Evolutionary conservation across 2,329 filamentous ascomycete genomes (phyloP).

Genomic region (Cercospora canescens): DNA sequence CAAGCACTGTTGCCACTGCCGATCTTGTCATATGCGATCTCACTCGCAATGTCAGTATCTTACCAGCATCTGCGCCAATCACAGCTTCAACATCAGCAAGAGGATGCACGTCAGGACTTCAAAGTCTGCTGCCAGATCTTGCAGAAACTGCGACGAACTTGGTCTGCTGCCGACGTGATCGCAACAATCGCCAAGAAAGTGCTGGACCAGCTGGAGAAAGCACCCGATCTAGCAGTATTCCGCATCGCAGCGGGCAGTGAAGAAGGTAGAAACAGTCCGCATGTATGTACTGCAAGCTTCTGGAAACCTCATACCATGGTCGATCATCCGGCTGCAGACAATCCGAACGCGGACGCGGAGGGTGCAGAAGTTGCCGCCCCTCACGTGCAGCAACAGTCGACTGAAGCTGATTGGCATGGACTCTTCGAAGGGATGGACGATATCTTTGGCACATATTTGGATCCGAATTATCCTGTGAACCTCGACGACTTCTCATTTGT

Average conservation of each 20-base stretch:
- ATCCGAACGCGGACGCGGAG: slow-evolving; percentile 5
- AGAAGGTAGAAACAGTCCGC: slow-evolving; percentile 17
- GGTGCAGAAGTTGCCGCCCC: neutral
- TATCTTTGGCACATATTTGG: slow-evolving; percentile 36
- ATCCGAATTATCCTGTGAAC: slow-evolving; percentile 37
- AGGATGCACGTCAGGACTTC: slow-evolving; percentile 48
- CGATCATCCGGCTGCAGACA: slow-evolving; percentile 11
- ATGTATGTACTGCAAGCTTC: slow-evolving; percentile 24
- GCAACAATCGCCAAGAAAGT: slow-evolving; percentile 38
- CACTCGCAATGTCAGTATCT: slow-evolving; percentile 56
- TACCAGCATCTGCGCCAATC: slow-evolving; percentile 58
- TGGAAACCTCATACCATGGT: slow-evolving; percentile 25
- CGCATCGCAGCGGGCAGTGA: slow-evolving; percentile 23
- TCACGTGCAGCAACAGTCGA: slow-evolving; percentile 3
- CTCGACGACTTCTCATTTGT: slow-evolving; percentile 36
- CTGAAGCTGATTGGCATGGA: slow-evolving; percentile 17
- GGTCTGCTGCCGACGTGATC: slow-evolving; percentile 50
- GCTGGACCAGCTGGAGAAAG: slow-evolving; percentile 32
- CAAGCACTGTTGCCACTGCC: slow-evolving; percentile 53
- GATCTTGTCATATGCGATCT: slow-evolving; percentile 57
- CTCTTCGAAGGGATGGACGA: slow-evolving; percentile 38
- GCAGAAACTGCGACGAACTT: slow-evolving; percentile 45
- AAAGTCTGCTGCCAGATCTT: slow-evolving; percentile 46
- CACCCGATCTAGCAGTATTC: slow-evolving; percentile 30
- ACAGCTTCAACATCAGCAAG: slow-evolving; percentile 49